These are phyloP conservation scores for Trichoderma hamatum DNA, from an alignment of 2,329 filamentous ascomycete genomes.

Conservation along the genomic window DNA sequence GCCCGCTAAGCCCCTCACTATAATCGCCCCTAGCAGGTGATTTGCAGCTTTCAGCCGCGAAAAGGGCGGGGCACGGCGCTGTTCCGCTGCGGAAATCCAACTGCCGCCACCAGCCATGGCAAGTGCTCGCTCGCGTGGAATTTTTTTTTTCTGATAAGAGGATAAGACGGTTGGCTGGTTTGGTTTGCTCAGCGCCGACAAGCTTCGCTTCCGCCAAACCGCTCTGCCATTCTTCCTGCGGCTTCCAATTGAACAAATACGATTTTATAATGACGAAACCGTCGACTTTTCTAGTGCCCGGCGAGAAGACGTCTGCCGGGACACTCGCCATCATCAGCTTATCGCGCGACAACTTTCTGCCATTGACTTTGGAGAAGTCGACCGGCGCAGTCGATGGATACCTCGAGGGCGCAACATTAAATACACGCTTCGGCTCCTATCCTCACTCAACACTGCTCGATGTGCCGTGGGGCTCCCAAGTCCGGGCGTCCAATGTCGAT, in stretches of 20 bases:
- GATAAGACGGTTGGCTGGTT: not conserved
- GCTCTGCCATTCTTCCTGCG: not conserved
- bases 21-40: constrained; percentile 6
- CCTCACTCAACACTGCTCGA: constrained; percentile 77
- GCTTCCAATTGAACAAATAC: not conserved
- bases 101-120: constrained; percentile 1
- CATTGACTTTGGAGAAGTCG: constrained; percentile 67
- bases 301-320: constrained; percentile 61
- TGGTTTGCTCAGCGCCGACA: not conserved
- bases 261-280: constrained; percentile 40
- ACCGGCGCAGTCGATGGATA: constrained; percentile 70
- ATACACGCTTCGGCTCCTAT: constrained; percentile 92
- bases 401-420: constrained; percentile 76
- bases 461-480: constrained; percentile 88
- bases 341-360: constrained; percentile 81
- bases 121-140: not conserved
- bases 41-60: not conserved
- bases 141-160: constrained; percentile 20
- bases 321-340: constrained; percentile 83
- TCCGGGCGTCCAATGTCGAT: constrained; percentile 85
- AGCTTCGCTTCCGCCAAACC: not conserved
- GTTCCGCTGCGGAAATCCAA: constrained; percentile 21
- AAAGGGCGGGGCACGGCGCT: constrained; percentile 17
- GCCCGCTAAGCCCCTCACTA: constrained; percentile 16
- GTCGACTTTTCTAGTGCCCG: constrained; percentile 81